Base-by-base conservation (phyloP, 371 early-diverging fungal species). In the Rhizopus delemar region DNA sequence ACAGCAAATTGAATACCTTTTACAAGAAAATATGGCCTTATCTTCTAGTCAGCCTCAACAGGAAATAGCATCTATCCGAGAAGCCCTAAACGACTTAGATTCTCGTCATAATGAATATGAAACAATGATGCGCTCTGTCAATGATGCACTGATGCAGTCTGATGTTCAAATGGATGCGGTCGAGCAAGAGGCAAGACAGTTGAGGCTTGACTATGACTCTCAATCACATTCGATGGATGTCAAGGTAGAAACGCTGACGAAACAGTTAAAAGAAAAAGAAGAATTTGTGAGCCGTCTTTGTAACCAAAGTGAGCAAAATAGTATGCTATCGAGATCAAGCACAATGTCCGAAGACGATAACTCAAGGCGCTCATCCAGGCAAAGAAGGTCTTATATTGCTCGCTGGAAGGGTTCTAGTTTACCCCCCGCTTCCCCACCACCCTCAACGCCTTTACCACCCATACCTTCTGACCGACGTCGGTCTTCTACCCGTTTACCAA, bases 401-500 rank as follows among this genome's bases (percentile, higher is more conserved):
- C 56, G 59, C 11, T 68, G 64, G 65, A 63, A 63, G 28, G 65
- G 64, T 3, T 46, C n/a, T 28, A 11, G 41, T 6, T 16, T 64
- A 29, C 69, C 69, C 28, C 69, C 69, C 1, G 63, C 68, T 13
- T 59, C 69, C 12, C 69, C 69, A 12, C 69, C 69, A 29, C 69
- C 69, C 16, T 63, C 64, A 1, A 13, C 53, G 3, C 69, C 69
- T 35, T 22, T 68, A 11, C 69, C 69, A 7, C 69, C 69, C n/a
- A 58, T 68, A 16, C 69, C 69, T 6, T 4, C 8, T 62, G 8
- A 45, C 54, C 43, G 54, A 29, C 9, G 32, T n/a, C 2, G 16
- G 22, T 45, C 46, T 11, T 45, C 46, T 8, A 45, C 59, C 16
- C 49, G 52, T 7, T 29, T 52, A 31, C 49, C 29, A 31, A 33